Base-by-base conservation (phyloP, 2,329 filamentous ascomycete species). In the Blastomyces emzantsi region DNA sequence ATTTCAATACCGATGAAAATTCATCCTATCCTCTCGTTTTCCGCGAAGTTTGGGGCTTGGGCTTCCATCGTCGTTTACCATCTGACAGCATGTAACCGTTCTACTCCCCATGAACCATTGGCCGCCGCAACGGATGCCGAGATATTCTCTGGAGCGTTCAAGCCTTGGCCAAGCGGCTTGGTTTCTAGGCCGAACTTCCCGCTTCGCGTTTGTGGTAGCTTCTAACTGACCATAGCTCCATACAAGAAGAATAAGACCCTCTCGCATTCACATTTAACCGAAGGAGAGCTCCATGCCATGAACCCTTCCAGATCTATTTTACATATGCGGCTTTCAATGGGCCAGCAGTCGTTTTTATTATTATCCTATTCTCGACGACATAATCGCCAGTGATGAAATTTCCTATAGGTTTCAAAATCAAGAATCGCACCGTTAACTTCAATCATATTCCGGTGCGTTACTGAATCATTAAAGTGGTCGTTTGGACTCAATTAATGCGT, bases 341-440 rank as follows among this genome's bases (percentile, higher is more conserved):
- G 11, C 9, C 2, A 13, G 8, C 47, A 5, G 47, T 51, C 9
- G 22, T 22, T n/a, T 25, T 28, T 11, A 25, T 39, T 39, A 13
- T 39, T 13, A 51, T 25, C 47, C 11, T 51, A 51, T 25, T 22
- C n/a, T 51, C 22, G 3, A 51, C 11, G 22, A 51, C 11, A 25
- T 39, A 49, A 28, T 47, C 36, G 15, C 28, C 25, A 17, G 62
- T 47, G 30, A 62, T 64, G 59, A 63, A 65, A 61, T 63, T 63
- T 43, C 66, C 65, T 7, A 60, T 66, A 58, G 52, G 59, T 19
- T 61, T 67, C 33, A 52, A 66, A 36, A 56, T 67, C 15, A 67
- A 67, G 54, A 66, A 67, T 59, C 65, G 66, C 6, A 66, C 65
- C 7, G 63, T 62, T 47, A 67, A 67, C 56, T 67, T 67, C 43